Percentiles rank a stretch among this genome's conserved stretches.
Evolutionary conservation across 768 basidiomycete genomes (phyloP).

Genomic region (Pleurotus eryngii): DNA sequence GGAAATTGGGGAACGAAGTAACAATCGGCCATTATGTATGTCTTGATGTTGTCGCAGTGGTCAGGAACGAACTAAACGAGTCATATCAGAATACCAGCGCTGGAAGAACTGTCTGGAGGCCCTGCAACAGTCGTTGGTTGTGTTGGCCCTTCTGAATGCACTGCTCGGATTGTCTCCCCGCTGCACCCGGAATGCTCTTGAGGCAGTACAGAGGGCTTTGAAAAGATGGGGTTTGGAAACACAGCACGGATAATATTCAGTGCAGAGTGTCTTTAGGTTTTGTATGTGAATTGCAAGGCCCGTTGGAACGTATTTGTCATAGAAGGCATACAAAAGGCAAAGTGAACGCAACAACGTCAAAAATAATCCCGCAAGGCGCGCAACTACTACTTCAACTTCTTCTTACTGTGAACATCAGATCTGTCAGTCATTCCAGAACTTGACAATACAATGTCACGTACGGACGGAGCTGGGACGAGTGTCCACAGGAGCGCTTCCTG

Average conservation of each 20-base stretch:
- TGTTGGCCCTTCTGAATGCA: too few species aligned
- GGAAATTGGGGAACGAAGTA: too few species aligned
- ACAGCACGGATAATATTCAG: too few species aligned
- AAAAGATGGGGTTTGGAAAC: too few species aligned
- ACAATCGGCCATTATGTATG: too few species aligned
- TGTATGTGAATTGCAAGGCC: background rate
- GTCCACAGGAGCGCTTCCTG: slow-evolving; percentile 91
- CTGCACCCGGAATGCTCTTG: too few species aligned
- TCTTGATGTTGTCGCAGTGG: too few species aligned
- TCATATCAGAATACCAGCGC: too few species aligned
- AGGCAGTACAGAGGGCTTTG: background rate
- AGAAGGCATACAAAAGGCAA: slow-evolving; percentile 11
- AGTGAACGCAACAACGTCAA: background rate
- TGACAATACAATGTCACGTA: slow-evolving; percentile 37
- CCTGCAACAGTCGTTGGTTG: too few species aligned
- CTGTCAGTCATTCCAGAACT: background rate
- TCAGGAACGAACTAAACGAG: too few species aligned
- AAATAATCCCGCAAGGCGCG: background rate
- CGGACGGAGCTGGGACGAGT: slow-evolving; percentile 90
- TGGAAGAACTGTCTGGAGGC: background rate
- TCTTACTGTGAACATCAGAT: slow-evolving; percentile 62
- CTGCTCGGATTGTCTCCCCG: too few species aligned
- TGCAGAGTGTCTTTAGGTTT: too few species aligned
- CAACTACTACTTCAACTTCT: slow-evolving; percentile 84
- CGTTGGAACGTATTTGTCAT: slow-evolving; percentile 4